Base-by-base conservation (phyloP, 2,329 filamentous ascomycete genomes). In the Neurospora sp. region DNA sequence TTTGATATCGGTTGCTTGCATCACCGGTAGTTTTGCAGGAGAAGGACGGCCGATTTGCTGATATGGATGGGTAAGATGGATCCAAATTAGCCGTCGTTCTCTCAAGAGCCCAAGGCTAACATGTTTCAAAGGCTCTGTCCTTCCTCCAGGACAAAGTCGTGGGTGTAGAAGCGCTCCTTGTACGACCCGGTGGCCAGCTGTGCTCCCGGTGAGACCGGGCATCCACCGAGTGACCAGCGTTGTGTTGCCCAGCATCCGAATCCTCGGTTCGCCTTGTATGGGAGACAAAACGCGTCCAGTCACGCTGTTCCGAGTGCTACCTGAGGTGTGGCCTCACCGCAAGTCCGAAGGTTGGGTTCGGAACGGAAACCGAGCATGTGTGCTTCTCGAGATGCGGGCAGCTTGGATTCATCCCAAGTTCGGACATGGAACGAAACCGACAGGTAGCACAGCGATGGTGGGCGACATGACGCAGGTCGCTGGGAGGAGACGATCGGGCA, bases 231-330 rank as follows among this genome's bases (percentile, higher is more conserved):
- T 86, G 84, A 38, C 85, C 84, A 11, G 87, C 87, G 79, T 89
- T 89, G 79, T 89, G 87, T 67, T 87, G 87, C 69, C 87, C 87
- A 74, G 85, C 83, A 62, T 28, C 52, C 52, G 15, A 62, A 62
- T 36, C 52, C 28, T 62, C 52, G 52, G 52, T 62, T 62, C 52
- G 52, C 52, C 52, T 62, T 62, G 52, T 62, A 62, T 62, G 52
- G 52, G 12, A 62, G 28, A 62, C 52, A 36, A n/a, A 36, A 62
- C 15, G 52, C 52, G 23, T 62, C 52, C 52, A 62, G 52, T 62
- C 52, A 62, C 6, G 52, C 6, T 62, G 52, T 62, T n/a, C 52
- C 52, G 52, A 62, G 52, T 62, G 28, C 52, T 62, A 62, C 52
- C 52, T 36, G 23, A 62, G 52, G 52, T 62, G 15, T 62, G 52